Conservation (phyloP, 306 rosid species). For the Citrullus amarus region DNA sequence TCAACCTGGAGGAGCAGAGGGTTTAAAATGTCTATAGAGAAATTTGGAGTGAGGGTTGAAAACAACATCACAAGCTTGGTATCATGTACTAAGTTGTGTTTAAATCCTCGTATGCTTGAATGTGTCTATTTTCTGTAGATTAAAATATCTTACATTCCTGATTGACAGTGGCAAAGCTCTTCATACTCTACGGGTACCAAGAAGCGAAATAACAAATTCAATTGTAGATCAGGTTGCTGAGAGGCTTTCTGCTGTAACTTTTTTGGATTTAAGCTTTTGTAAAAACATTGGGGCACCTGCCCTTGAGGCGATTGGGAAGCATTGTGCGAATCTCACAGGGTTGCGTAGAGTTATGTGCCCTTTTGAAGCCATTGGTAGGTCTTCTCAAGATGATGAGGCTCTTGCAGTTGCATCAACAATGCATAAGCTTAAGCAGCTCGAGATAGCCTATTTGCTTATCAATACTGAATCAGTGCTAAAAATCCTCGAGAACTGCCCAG, state of each 20-base stretch:
- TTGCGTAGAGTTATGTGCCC: conserved; percentile 88
- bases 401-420: conserved; percentile 72
- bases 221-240: conserved; percentile 60
- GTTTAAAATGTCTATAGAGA: neutral
- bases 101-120: neutral
- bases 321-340: conserved; percentile 54
- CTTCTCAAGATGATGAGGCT: conserved; percentile 71
- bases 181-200: conserved; percentile 57
- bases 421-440: conserved; percentile 86
- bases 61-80: neutral
- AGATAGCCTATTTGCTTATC: conserved; percentile 63
- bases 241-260: conserved; percentile 51
- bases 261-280: conserved; percentile 93
- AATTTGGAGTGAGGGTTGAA: neutral
- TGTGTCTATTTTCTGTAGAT: neutral
- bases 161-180: conserved; percentile 56
- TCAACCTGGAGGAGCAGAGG: neutral
- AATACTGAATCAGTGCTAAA: conserved; percentile 45
- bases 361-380: conserved; percentile 57
- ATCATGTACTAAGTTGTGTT: neutral
- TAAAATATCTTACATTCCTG: neutral
- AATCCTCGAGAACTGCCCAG: conserved; percentile 52
- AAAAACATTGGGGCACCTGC: conserved; percentile 44
- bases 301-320: conserved; percentile 69
- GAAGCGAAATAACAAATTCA: conserved; percentile 51